A percentile compares a stretch with the other conserved stretches of the same genome.
These are phyloP conservation scores for Mycosphaerella sp. DNA, from an alignment of 2,329 filamentous ascomycete genomes.

Conservation along the genomic window DNA sequence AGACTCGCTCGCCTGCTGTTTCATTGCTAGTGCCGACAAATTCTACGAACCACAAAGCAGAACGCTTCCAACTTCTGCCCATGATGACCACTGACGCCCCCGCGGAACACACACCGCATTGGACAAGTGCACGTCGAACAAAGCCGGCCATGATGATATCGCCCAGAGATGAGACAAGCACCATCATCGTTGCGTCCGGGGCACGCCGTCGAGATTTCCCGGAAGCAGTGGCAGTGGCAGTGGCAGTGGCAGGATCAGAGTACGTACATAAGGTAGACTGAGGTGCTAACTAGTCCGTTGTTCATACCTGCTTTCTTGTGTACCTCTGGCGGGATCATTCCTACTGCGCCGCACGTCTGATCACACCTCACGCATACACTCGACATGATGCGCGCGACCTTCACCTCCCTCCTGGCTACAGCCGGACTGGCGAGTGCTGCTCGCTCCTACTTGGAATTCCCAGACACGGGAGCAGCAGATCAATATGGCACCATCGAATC, in stretches of 20 bases:
- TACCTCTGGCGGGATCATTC: not conserved
- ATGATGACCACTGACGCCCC: not conserved
- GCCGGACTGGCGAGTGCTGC: constrained; percentile 15
- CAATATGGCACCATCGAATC: constrained; percentile 15
- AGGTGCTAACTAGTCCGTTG: not conserved
- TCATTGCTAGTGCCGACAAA: not conserved
- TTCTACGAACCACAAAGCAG: not conserved
- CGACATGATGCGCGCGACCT: constrained; percentile 7
- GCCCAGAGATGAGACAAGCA: not conserved
- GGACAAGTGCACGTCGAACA: not conserved
- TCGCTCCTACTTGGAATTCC: constrained; percentile 15
- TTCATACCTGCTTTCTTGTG: not conserved
- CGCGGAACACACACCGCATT: not conserved
- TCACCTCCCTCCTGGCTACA: constrained; percentile 7
- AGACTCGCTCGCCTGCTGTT: not conserved
- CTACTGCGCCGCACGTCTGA: constrained; percentile 2
- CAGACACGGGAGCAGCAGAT: constrained; percentile 15
- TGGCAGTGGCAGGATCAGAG: not conserved
- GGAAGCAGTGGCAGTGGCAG: too few relatives aligned
- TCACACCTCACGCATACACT: not conserved
- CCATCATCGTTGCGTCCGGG: not conserved
- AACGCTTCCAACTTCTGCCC: not conserved
- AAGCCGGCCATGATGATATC: not conserved
- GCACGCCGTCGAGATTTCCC: not conserved
- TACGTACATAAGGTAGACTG: not conserved